Evolutionary conservation across 78 protist genomes (phyloP).

Genomic region (Bodo saltans): DNA sequence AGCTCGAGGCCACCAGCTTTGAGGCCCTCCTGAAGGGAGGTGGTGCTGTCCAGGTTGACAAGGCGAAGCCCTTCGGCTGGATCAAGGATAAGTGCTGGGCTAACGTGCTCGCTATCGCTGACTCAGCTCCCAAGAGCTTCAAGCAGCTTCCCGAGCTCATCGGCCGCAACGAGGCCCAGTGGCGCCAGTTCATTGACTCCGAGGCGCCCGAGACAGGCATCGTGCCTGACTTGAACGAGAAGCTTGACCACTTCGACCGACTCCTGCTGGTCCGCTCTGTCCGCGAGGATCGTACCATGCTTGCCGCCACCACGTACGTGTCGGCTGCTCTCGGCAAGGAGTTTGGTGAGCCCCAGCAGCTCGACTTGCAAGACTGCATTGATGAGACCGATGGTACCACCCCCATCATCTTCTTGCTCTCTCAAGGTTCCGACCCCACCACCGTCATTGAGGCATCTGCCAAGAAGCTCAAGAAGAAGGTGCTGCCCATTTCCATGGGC

Average conservation of each 20-base stretch:
- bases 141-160: constrained; percentile 48
- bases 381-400: constrained; percentile 38
- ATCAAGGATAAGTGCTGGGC: constrained; percentile 67
- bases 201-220: constrained; percentile 58
- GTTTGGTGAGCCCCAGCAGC: constrained; percentile 28
- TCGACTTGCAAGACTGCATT: constrained; percentile 17
- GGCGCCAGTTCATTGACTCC: constrained; percentile 66
- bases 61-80: constrained; percentile 57
- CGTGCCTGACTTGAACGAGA: constrained; percentile 58
- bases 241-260: constrained; percentile 43
- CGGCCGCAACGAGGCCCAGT: constrained; percentile 27
- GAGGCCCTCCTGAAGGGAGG: constrained; percentile 62
- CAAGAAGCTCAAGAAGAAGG: constrained; percentile 50
- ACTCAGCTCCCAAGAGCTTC: constrained; percentile 14
- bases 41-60: constrained; percentile 53
- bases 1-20: constrained; percentile 30
- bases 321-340: constrained; percentile 41
- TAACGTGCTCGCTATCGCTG: constrained; percentile 41
- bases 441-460: constrained; percentile 52
- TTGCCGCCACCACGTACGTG: constrained; percentile 49
- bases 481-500: constrained; percentile 77
- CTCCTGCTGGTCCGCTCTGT: constrained; percentile 68
- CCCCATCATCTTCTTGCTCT: constrained; percentile 68
- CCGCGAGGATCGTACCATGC: constrained; percentile 66
- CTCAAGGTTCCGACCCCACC: constrained; percentile 83